Base-by-base conservation (phyloP, 169 alveolate species). In the Eimeria falciformis region DNA sequence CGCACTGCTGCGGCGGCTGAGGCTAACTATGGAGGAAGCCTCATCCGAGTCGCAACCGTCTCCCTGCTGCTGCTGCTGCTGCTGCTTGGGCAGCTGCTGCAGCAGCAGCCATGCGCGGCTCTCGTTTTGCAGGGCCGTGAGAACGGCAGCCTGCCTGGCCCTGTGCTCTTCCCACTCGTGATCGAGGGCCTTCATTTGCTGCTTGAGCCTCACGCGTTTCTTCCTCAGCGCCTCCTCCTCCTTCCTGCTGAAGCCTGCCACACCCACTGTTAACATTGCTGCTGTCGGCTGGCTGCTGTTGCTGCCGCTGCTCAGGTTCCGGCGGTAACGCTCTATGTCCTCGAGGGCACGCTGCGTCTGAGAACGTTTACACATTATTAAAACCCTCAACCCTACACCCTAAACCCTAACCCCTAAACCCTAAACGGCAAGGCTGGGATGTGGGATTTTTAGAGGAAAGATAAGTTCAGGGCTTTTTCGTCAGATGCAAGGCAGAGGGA, bases 1-100 rank as follows among this genome's bases (percentile, higher is more conserved):
- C 1, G 83, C 40, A 27, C 83, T 71, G 83, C 83, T 71, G 83
- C 83, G 56, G 83, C 83, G 83, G 83, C 83, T 43, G 14, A 43
- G 12, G 11, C 58, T 7, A 6, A 71, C 58, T 56, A 71, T 56
- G 7, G 83, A 71, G 17, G 83, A 71, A 23, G 83, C 83, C 11
- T 56, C 73, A n/a, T 73, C 92, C 55, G 82, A 85, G 12, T 65
- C 84, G 7, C 92, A 71, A 17, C 25, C 14, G 25, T 37, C 47
- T 45, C 21, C 69, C 43, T 77, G 65, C 77, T 53, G 46, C 84
- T 68, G 84, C 73, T 37, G 84, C 73, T 66, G 82, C 53, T 73
- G 65, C 73, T 85, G 92, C 73, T 68, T 47, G 29, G 45, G 29
- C 73, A 43, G 50, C 25, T 66, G 83, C 84, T 65, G 84, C 33